phyloP scores from a whole-genome alignment of 2,329 filamentous ascomycete genomes.

The Penicillium sp. region DNA sequence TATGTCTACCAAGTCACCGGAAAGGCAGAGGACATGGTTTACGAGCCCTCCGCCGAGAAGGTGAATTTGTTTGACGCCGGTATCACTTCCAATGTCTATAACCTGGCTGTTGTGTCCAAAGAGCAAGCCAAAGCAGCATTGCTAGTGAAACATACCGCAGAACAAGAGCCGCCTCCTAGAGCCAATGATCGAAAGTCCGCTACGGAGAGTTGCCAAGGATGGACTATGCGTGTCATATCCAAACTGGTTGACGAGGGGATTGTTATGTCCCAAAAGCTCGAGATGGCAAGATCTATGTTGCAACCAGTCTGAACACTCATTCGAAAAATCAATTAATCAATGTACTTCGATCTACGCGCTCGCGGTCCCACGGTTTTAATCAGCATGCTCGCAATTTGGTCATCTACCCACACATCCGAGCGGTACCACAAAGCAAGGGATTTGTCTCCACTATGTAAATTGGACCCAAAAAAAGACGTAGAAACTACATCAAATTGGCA shows the following conservation, averaged over 20 bases:
- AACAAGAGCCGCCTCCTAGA: conserved; percentile 20
- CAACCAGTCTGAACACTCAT: conserved; percentile 11
- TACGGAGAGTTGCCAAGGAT: conserved; percentile 28
- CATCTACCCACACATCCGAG: too few species aligned
- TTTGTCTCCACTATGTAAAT: too few species aligned
- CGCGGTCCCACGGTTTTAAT: too few species aligned
- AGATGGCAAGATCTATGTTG: conserved; percentile 22
- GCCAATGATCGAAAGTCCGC: conserved; percentile 20
- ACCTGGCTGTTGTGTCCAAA: conserved; percentile 18
- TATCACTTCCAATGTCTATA: conserved; percentile 16
- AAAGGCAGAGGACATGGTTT: conserved; percentile 28
- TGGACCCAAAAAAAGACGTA: too few species aligned
- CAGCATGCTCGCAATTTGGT: too few species aligned
- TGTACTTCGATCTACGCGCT: too few species aligned
- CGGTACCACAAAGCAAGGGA: too few species aligned
- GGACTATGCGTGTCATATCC: conserved; percentile 25
- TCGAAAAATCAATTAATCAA: too few species aligned
- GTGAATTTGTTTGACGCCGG: conserved; percentile 13
- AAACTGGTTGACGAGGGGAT: conserved; percentile 23
- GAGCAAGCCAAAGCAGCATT: conserved; percentile 15
- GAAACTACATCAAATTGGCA: not conserved
- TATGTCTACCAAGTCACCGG: conserved; percentile 28
- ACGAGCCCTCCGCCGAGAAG: conserved; percentile 14
- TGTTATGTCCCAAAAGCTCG: conserved; percentile 21
- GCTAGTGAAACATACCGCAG: conserved; percentile 18